phyloP scores from a whole-genome alignment of 805 yeast species.

The Candida lessepsii region DNA sequence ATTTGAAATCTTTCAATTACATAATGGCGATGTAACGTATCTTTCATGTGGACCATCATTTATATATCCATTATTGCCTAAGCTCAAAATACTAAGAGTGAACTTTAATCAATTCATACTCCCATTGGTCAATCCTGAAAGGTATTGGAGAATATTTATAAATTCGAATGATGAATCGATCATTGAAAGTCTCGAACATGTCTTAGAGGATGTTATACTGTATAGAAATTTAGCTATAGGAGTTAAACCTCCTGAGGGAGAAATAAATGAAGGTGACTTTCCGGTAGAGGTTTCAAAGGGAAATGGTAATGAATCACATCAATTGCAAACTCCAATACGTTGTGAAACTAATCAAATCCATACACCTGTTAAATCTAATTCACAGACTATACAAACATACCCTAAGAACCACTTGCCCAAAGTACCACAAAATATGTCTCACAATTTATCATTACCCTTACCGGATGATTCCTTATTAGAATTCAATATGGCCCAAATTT shows the following conservation, averaged over 20 bases:
- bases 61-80: slow-evolving; percentile 72
- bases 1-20: slow-evolving; percentile 58
- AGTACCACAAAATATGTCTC: no score
- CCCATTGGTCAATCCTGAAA: slow-evolving; percentile 69
- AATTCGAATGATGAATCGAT: slow-evolving; percentile 28
- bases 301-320: not conserved
- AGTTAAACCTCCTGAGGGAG: slow-evolving; percentile 11
- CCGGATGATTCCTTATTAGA: slow-evolving; percentile 10
- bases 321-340: not conserved
- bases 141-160: slow-evolving; percentile 64
- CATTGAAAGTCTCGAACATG: slow-evolving; percentile 28
- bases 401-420: no score
- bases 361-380: no score
- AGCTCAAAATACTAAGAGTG: slow-evolving; percentile 54
- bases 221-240: slow-evolving; percentile 34
- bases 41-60: slow-evolving; percentile 64
- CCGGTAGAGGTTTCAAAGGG: no score
- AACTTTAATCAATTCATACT: slow-evolving; percentile 50
- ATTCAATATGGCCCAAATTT: slow-evolving; percentile 18
- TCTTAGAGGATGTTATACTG: slow-evolving; percentile 40
- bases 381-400: no score
- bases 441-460: not conserved
- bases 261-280: no score
- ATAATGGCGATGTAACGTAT: slow-evolving; percentile 57
- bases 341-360: not conserved